These are phyloP conservation scores for Boletus huronensis DNA, from an alignment of 768 basidiomycete genomes.

Conservation along the genomic window DNA sequence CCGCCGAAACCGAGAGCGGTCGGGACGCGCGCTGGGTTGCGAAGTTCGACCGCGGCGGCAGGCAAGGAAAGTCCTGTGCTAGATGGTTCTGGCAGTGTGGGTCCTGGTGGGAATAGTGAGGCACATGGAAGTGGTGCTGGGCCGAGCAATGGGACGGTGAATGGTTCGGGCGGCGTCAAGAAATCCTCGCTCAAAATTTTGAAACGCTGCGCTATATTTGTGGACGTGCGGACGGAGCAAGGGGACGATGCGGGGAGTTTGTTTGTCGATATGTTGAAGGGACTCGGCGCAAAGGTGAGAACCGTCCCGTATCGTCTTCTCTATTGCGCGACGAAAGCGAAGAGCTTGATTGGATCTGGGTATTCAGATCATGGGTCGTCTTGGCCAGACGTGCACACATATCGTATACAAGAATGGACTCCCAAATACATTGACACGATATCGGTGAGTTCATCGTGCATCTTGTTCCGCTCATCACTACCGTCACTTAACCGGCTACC, in stretches of 20 bases:
- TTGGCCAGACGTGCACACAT: conserved; percentile 75
- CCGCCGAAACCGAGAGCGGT: conserved; percentile 30
- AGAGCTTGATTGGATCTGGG: not conserved
- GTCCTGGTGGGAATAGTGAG: conserved; percentile 18
- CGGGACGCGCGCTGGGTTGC: conserved; percentile 50
- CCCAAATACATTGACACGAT: conserved; percentile 68
- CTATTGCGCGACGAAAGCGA: not conserved
- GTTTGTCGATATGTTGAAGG: conserved; percentile 80
- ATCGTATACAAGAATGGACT: conserved; percentile 83
- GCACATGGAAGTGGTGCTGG: conserved; percentile 22
- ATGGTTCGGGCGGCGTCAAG: conserved; percentile 25
- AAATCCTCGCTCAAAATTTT: conserved; percentile 48
- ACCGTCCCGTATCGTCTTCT: not conserved
- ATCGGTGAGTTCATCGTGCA: conserved; percentile 45
- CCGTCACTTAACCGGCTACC: not conserved
- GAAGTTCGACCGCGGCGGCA: conserved; percentile 36
- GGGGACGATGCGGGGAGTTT: conserved; percentile 79
- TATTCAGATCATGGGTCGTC: conserved; percentile 56
- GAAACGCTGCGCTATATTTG: conserved; percentile 74
- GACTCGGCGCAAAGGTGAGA: conserved; percentile 75
- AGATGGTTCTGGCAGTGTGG: conserved; percentile 34
- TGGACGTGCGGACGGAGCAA: conserved; percentile 72
- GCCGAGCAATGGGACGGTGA: conserved; percentile 16
- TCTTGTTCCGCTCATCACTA: not conserved
- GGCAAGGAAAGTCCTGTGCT: conserved; percentile 26